Evolutionary conservation across 768 basidiomycete species (phyloP), one percentile per base, ranked within the genome.

Genomic region (Termitomyces sp.): DNA sequence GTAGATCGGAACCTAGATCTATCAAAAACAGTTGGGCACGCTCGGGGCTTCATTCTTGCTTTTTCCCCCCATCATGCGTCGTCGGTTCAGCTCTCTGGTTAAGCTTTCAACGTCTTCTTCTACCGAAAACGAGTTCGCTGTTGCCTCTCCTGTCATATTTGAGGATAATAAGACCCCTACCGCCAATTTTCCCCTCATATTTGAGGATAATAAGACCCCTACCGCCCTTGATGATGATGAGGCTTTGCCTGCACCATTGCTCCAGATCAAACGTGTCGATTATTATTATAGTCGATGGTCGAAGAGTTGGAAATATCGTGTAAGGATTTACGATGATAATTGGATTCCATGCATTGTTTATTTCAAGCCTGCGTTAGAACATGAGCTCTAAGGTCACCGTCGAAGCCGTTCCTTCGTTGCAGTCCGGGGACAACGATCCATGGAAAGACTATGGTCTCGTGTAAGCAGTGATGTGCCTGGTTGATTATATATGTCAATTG

Each of bases 191-290:
- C 42, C 56, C 3, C 17, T 28, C 9, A 42, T 16, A 5, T 44
- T 19, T 23, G 54, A 55, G 5, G 76, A 76, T 28, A 55, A 63
- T 3, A 70, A 74, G 54, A 76, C 74, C 2, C 72, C 69, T 53
- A 56, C 57, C 7, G 66, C 73, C 0, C n/a, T n/a, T n/a, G n/a
- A 64, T 35, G 72, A 75, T 25, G 56, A 60, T 12, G 74, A 76
- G 39, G 61, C 67, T 0, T 62, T 76, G 2, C 69, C 78, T 53
- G 66, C 72, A 5, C 77, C 79, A 28, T 77, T 78, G 16, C 69
- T 82, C 54, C 82, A 85, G 68, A 70, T 84, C 66, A 84, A 84
- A 64, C 79, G 80, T 1, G 77, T 84, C 43, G 84, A 84, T 63
- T 73, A 79, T 60, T 84, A 82, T 61, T 84, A 79, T 66, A 82